Evolutionary conservation across 257 asterid genomes (phyloP).

Genomic region (Hygrophila difformis): DNA sequence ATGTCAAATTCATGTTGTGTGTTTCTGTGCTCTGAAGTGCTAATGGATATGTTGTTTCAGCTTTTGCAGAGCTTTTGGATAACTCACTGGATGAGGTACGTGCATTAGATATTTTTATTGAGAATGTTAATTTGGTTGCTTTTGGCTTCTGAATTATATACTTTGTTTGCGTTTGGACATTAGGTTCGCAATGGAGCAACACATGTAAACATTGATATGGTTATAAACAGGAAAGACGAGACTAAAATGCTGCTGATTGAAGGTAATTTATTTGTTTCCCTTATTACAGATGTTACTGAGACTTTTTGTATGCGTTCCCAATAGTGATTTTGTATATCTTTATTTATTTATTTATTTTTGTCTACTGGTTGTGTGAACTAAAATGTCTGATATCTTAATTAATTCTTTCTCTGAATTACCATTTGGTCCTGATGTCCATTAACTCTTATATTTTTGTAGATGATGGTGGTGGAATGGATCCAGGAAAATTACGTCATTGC

Average conservation of each 20-base stretch:
- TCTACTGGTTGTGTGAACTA: background rate
- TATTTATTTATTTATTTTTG: background rate
- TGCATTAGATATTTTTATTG: conserved; percentile 9
- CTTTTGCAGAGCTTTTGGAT: conserved; percentile 95
- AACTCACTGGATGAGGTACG: conserved; percentile 86
- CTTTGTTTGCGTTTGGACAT: conserved; percentile 13
- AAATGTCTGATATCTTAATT: conserved; percentile 3
- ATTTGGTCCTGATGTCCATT: conserved; percentile 3
- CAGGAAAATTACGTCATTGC: conserved; percentile 87
- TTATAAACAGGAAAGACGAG: conserved; percentile 64
- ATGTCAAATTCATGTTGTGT: conserved; percentile 1
- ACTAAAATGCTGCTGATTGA: conserved; percentile 81
- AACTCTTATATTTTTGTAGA: conserved; percentile 30
- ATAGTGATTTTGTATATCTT: background rate
- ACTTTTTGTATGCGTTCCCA: too few relatives aligned
- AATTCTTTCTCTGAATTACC: background rate
- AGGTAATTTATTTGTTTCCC: conserved; percentile 35
- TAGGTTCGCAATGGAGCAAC: conserved; percentile 89
- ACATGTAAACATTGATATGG: conserved; percentile 67
- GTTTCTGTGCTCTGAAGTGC: conserved; percentile 14
- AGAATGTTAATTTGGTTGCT: background rate
- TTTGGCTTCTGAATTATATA: background rate
- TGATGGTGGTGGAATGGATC: conserved; percentile 96
- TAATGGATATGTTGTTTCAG: conserved; percentile 34
- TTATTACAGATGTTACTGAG: background rate